phyloP scores from a whole-genome alignment of 768 basidiomycete species.

The Suillus lakei region DNA sequence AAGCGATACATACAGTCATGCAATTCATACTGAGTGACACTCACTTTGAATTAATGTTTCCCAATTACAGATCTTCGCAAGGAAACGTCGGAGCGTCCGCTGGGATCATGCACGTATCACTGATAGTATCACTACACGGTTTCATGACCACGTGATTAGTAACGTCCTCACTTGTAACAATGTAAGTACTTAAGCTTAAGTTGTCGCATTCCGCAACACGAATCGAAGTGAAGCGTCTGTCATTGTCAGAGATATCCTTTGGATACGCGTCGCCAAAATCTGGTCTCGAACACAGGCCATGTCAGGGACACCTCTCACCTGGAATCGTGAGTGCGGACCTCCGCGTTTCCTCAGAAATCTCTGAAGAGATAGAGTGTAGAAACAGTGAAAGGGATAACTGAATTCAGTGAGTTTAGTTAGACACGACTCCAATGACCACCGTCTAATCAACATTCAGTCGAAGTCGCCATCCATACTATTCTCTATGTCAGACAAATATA shows the following conservation, averaged over 20 bases:
- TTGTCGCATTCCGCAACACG: neutral
- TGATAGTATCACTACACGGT: no score
- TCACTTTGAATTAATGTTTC: no score
- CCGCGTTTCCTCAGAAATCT: neutral
- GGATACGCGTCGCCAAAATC: neutral
- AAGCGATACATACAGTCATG: no score
- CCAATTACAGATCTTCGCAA: no score
- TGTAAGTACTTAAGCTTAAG: no score
- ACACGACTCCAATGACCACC: neutral
- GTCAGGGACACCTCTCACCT: slow-evolving; percentile 38
- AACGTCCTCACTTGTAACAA: no score
- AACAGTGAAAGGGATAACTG: slow-evolving; percentile 64
- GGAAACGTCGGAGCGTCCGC: no score
- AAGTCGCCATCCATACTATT: slow-evolving; percentile 92
- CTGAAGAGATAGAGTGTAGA: slow-evolving; percentile 44
- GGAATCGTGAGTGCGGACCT: slow-evolving; percentile 39
- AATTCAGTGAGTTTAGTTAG: slow-evolving; percentile 61
- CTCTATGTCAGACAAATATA: slow-evolving; percentile 91
- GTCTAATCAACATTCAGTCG: slow-evolving; percentile 58
- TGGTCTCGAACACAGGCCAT: slow-evolving; percentile 13
- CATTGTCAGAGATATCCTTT: neutral
- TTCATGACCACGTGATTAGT: no score
- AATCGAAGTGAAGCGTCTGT: neutral
- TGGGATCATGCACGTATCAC: no score
- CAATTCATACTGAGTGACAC: no score